phyloP scores from a whole-genome alignment of 257 asterid species.

The Capsicum rhomboideum region DNA sequence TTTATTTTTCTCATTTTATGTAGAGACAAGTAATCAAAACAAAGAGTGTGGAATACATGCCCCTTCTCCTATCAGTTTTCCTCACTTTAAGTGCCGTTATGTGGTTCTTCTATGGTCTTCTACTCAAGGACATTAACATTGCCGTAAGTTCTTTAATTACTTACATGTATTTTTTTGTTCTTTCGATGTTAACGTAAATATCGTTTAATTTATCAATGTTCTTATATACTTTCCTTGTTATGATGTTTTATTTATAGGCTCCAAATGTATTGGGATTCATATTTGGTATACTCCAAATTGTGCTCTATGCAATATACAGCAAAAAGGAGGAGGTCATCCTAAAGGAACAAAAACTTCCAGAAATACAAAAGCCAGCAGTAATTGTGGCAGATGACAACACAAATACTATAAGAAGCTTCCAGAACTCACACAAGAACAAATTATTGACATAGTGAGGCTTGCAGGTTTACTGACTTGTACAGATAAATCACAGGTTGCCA shows the following conservation, averaged over 20 bases:
- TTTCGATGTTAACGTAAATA: neutral
- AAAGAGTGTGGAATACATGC: slow-evolving; percentile 44
- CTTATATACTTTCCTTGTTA: neutral
- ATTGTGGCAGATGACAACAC: neutral
- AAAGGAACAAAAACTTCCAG: slow-evolving; percentile 11
- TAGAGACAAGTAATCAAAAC: slow-evolving; percentile 49
- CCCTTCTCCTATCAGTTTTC: slow-evolving; percentile 35
- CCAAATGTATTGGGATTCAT: slow-evolving; percentile 51
- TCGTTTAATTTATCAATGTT: no score
- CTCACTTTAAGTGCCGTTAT: slow-evolving; percentile 42
- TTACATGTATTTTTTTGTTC: neutral
- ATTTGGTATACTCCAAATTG: slow-evolving; percentile 53
- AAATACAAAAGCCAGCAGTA: neutral
- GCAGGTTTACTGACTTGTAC: slow-evolving; percentile 14
- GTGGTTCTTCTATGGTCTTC: slow-evolving; percentile 48
- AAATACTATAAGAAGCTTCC: slow-evolving; percentile 7
- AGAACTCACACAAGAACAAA: slow-evolving; percentile 27
- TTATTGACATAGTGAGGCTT: slow-evolving; percentile 36
- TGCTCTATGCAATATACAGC: slow-evolving; percentile 31
- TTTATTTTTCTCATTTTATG: neutral
- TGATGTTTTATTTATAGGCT: slow-evolving; percentile 8
- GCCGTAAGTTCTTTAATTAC: slow-evolving; percentile 22
- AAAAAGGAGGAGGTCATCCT: slow-evolving; percentile 6
- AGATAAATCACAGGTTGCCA: slow-evolving; percentile 28
- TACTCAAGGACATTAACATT: slow-evolving; percentile 38